These are phyloP conservation scores for Solanum aculeatissimum DNA, from an alignment of 305 asterid genomes.

Conservation along the genomic window DNA sequence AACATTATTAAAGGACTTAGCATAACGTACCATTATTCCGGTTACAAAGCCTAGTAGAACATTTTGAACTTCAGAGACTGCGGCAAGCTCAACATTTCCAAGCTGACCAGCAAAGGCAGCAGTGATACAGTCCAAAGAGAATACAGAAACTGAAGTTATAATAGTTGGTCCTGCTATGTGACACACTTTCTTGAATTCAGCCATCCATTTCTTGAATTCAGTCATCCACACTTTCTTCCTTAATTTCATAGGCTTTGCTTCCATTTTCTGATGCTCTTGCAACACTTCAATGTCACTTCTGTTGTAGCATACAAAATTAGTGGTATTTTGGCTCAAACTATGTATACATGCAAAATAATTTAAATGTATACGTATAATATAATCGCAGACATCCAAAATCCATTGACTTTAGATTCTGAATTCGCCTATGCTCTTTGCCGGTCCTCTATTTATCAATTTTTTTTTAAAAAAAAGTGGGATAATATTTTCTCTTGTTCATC, in stretches of 20 bases:
- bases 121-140: slow-evolving; percentile 52
- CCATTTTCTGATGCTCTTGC: not conserved
- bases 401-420: not conserved
- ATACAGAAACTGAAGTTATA: slow-evolving; percentile 51
- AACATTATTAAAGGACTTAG: not conserved
- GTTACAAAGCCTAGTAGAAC: slow-evolving; percentile 62
- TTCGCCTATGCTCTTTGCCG: not conserved
- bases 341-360: not conserved
- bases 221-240: slow-evolving; percentile 9
- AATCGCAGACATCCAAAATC: not conserved
- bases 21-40: slow-evolving; percentile 52
- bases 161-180: slow-evolving; percentile 65
- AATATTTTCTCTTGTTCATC: not conserved
- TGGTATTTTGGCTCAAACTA: not conserved
- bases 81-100: slow-evolving; percentile 69
- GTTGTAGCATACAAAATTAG: not conserved
- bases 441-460: not conserved
- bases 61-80: slow-evolving; percentile 66
- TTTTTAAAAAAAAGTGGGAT: not conserved
- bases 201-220: slow-evolving; percentile 26
- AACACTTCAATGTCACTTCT: not conserved
- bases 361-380: not conserved
- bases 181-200: slow-evolving; percentile 57
- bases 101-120: slow-evolving; percentile 63
- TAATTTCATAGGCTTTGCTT: slow-evolving; percentile 1